phyloP scores from a whole-genome alignment of 768 basidiomycete genomes.

The Cystofilobasidium ferigula region DNA sequence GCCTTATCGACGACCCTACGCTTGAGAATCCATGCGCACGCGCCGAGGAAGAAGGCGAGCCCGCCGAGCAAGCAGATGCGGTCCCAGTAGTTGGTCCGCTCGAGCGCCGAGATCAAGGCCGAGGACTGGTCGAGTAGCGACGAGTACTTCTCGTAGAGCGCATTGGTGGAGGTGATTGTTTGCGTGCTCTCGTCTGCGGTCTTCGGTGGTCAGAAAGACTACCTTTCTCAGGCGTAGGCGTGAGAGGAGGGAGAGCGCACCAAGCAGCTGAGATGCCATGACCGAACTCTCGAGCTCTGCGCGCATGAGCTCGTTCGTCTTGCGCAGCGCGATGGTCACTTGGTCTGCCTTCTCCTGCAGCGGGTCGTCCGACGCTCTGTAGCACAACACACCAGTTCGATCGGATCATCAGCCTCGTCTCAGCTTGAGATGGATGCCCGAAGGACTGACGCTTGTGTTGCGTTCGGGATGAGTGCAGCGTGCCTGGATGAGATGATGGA shows the following conservation, averaged over 20 bases:
- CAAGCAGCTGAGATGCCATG: conserved; percentile 71
- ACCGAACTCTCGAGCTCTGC: conserved; percentile 83
- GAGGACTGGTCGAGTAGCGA: conserved; percentile 66
- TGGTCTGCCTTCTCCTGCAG: conserved; percentile 81
- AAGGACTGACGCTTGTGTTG: conserved; percentile 4
- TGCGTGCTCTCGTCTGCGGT: conserved; percentile 62
- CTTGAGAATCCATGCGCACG: conserved; percentile 76
- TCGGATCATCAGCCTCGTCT: background rate
- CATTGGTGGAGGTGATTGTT: conserved; percentile 60
- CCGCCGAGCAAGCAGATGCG: conserved; percentile 70
- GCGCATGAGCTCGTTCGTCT: conserved; percentile 79
- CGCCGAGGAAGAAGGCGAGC: conserved; percentile 70
- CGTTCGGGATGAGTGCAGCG: conserved; percentile 4
- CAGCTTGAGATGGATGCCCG: no score
- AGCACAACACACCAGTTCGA: background rate
- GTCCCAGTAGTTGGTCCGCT: conserved; percentile 85
- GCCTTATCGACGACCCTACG: conserved; percentile 72
- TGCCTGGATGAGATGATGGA: background rate
- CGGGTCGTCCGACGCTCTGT: conserved; percentile 54
- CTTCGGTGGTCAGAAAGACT: background rate
- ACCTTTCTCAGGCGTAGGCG: background rate
- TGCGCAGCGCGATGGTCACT: conserved; percentile 74
- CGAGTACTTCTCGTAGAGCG: conserved; percentile 63
- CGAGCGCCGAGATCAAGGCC: conserved; percentile 72
- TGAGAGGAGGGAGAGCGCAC: conserved; percentile 39